These are phyloP conservation scores for Fusarium drepaniforme DNA, from an alignment of 2,329 filamentous ascomycete genomes.

Conservation along the genomic window DNA sequence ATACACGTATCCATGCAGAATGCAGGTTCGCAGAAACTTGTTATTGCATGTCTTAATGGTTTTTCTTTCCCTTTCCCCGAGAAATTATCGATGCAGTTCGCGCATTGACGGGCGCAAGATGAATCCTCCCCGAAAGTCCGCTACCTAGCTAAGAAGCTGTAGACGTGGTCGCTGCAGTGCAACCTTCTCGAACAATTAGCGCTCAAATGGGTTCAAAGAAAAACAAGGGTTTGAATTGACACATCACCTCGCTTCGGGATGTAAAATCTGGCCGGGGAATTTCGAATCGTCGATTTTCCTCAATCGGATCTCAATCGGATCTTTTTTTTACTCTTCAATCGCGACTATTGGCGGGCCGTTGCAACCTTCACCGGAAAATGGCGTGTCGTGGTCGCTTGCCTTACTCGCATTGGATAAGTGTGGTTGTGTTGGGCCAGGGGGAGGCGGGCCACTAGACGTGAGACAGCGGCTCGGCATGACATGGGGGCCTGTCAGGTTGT, in stretches of 20 bases:
- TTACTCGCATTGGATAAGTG: constrained; percentile 18
- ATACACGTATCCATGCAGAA: neutral
- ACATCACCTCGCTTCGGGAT: neutral
- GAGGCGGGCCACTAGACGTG: constrained; percentile 8
- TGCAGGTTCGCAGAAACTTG: constrained; percentile 1
- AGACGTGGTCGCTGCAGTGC: constrained; percentile 1
- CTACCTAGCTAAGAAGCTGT: neutral
- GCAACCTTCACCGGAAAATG: constrained; percentile 10
- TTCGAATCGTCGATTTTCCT: neutral
- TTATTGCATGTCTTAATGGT: neutral
- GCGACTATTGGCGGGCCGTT: constrained; percentile 17
- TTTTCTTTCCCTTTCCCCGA: neutral
- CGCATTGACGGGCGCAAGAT: constrained; percentile 1
- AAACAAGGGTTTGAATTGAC: neutral
- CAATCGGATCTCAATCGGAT: constrained; percentile 4
- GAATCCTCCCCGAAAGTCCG: constrained; percentile 1
- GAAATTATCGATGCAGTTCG: constrained; percentile 10
- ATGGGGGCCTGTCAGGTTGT: constrained; percentile 13
- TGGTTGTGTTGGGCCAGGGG: constrained; percentile 4
- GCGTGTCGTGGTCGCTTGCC: constrained; percentile 4
- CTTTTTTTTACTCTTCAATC: neutral
- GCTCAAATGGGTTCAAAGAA: neutral
- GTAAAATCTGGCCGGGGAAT: constrained; percentile 19
- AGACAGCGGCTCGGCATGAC: constrained; percentile 22
- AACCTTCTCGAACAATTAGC: constrained; percentile 5